Percentiles rank a stretch among this genome's conserved stretches.
These are phyloP conservation scores for Typha latifolia DNA, from an alignment of 176 grass and related monocot species.

Conservation along the genomic window DNA sequence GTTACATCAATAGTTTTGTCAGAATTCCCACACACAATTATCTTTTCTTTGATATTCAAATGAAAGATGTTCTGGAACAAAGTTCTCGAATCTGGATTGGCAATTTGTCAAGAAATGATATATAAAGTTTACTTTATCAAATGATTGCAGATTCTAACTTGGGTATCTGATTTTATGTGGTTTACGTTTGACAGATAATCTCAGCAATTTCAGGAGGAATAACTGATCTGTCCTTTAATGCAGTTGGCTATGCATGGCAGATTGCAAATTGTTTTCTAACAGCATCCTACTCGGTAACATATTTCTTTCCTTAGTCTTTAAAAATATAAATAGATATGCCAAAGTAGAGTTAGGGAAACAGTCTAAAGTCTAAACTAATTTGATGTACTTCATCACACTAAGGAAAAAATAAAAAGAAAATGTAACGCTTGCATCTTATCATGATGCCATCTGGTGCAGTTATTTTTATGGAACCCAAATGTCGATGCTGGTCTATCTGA, in stretches of 20 bases:
- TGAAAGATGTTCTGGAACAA: background rate
- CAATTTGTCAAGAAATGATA: background rate
- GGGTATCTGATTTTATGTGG: background rate
- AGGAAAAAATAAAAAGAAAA: no score
- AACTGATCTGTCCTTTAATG: slow-evolving; percentile 88
- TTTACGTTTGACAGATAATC: slow-evolving; percentile 50
- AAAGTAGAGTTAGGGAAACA: no score
- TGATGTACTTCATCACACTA: no score
- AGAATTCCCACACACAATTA: no score
- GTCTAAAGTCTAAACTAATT: no score
- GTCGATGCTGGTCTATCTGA: no score
- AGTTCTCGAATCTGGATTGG: background rate
- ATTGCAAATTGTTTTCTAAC: slow-evolving; percentile 86
- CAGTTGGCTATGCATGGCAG: slow-evolving; percentile 81
- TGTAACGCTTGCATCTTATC: no score
- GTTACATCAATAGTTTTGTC: no score
- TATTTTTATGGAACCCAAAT: no score
- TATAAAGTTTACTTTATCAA: background rate
- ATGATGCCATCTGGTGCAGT: no score
- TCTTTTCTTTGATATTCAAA: no score
- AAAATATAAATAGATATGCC: background rate
- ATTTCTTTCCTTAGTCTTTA: slow-evolving; percentile 12
- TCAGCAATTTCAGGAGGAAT: slow-evolving; percentile 82
- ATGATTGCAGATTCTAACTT: background rate
- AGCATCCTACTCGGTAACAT: slow-evolving; percentile 90